A percentile compares a stretch with the other conserved stretches of the same genome.
Evolutionary conservation across 2,329 filamentous ascomycete species (phyloP).

Genomic region (Chrysosporium keratinophilum): DNA sequence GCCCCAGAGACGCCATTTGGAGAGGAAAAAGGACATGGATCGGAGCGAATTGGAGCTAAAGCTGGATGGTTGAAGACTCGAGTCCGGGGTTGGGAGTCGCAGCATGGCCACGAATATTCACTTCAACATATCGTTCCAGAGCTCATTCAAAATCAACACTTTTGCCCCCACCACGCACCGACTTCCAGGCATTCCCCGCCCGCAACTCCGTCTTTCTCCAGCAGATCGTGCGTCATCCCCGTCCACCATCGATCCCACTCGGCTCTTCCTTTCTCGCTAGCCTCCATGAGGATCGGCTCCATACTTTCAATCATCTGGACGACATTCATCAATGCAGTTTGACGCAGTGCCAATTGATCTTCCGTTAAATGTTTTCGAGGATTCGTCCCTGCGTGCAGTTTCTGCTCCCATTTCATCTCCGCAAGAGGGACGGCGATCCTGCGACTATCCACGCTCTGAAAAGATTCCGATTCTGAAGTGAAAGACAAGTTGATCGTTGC

Average conservation of each 20-base stretch:
- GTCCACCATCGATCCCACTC: slow-evolving; percentile 88
- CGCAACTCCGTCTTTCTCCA: slow-evolving; percentile 65
- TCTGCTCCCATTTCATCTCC: slow-evolving; percentile 77
- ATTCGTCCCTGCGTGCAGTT: slow-evolving; percentile 38
- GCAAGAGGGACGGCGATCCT: slow-evolving; percentile 79
- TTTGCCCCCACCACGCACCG: slow-evolving; percentile 55
- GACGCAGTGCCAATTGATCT: slow-evolving; percentile 62
- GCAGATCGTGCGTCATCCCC: slow-evolving; percentile 73
- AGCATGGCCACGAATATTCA: not conserved
- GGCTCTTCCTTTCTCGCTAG: slow-evolving; percentile 75
- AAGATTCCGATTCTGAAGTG: slow-evolving; percentile 63
- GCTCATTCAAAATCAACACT: slow-evolving; percentile 30
- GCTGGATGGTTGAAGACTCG: not conserved
- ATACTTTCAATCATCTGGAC: slow-evolving; percentile 76
- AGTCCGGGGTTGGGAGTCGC: not conserved
- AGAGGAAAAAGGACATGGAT: not conserved
- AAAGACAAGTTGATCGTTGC: slow-evolving; percentile 65
- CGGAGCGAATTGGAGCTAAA: not conserved
- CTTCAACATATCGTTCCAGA: not conserved
- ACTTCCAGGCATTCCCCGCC: slow-evolving; percentile 75
- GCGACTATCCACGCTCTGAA: slow-evolving; percentile 60
- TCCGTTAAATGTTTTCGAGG: slow-evolving; percentile 47
- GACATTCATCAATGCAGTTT: slow-evolving; percentile 70
- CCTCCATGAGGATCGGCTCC: slow-evolving; percentile 70
- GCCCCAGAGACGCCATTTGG: slow-evolving; percentile 15